A percentile compares a stretch with the other conserved stretches of the same genome.
These are phyloP conservation scores for Emydomyces testavorans DNA, from an alignment of 2,329 filamentous ascomycete species.

Conservation along the genomic window DNA sequence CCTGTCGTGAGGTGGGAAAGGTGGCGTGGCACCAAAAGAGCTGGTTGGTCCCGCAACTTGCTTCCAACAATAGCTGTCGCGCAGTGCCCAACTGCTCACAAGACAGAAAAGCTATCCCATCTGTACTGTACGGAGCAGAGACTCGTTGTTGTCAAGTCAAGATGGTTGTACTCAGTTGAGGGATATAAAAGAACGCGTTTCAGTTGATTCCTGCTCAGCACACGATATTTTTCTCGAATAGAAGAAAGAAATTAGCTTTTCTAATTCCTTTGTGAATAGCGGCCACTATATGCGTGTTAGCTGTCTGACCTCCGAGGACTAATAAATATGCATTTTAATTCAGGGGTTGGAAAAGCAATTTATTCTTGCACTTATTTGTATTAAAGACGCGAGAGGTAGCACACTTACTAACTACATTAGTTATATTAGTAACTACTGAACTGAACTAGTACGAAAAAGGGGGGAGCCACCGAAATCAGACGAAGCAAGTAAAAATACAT, in stretches of 20 bases:
- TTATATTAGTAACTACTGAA: not conserved
- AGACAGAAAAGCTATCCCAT: not conserved
- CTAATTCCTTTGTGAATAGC: not conserved
- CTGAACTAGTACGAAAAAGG: not conserved
- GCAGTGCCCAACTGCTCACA: too few species aligned
- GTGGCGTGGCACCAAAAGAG: slow-evolving; percentile 1
- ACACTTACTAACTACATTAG: not conserved
- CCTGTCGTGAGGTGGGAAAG: slow-evolving; percentile 2
- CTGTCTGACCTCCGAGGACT: not conserved
- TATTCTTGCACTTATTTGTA: not conserved
- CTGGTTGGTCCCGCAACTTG: not conserved
- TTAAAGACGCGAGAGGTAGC: not conserved
- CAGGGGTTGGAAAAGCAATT: not conserved
- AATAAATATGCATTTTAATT: not conserved
- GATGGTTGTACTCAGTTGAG: too few species aligned
- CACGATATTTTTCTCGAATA: too few species aligned
- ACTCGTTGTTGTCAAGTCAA: too few species aligned
- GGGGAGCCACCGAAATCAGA: not conserved
- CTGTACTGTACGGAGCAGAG: not conserved
- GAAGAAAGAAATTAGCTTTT: not conserved
- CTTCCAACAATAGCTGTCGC: not conserved
- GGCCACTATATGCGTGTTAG: not conserved
- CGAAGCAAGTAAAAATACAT: not conserved
- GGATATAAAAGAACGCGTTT: too few species aligned
- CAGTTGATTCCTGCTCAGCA: not conserved